A percentile compares a stretch with the other conserved stretches of the same genome.
Evolutionary conservation across 352 stramenopile genomes (phyloP).

Genomic region (Phytophthora uliginosa): DNA sequence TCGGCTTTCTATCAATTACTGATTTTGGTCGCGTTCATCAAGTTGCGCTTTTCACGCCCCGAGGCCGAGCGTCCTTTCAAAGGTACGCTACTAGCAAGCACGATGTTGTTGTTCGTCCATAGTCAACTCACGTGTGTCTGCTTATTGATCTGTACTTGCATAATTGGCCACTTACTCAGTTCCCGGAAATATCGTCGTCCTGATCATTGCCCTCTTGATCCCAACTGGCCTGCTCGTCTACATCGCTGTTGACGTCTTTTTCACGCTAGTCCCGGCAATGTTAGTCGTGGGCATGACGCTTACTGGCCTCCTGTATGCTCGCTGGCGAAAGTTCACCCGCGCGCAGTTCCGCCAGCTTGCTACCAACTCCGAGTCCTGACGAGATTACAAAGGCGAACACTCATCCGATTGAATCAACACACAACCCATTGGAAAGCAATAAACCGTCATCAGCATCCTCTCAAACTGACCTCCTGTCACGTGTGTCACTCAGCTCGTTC

Average conservation of each 20-base stretch:
- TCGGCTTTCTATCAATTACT: conserved; percentile 90
- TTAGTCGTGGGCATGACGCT: conserved; percentile 51
- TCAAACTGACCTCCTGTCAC: too few relatives aligned
- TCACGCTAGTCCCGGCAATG: conserved; percentile 47
- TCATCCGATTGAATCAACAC: conserved; percentile 6
- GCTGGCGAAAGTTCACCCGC: conserved; percentile 54
- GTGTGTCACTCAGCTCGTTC: too few relatives aligned
- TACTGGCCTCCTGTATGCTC: conserved; percentile 48
- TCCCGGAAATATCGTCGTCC: conserved; percentile 38
- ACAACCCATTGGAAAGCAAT: background rate
- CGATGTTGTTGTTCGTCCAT: background rate
- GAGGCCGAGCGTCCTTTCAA: conserved; percentile 46
- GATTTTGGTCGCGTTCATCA: conserved; percentile 88
- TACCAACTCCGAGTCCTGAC: conserved; percentile 34
- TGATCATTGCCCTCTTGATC: conserved; percentile 44
- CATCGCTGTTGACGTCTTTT: conserved; percentile 60
- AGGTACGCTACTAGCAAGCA: conserved; percentile 40
- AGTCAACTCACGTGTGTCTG: background rate
- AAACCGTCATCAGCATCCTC: too few relatives aligned
- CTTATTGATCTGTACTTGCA: background rate
- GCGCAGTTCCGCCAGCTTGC: conserved; percentile 51
- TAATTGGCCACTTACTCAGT: conserved; percentile 23
- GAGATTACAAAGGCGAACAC: background rate
- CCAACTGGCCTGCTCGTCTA: conserved; percentile 52
- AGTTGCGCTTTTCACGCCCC: conserved; percentile 84